These are phyloP conservation scores for Trypanosoma conorhini DNA, from an alignment of 208 protist species.

Conservation along the genomic window DNA sequence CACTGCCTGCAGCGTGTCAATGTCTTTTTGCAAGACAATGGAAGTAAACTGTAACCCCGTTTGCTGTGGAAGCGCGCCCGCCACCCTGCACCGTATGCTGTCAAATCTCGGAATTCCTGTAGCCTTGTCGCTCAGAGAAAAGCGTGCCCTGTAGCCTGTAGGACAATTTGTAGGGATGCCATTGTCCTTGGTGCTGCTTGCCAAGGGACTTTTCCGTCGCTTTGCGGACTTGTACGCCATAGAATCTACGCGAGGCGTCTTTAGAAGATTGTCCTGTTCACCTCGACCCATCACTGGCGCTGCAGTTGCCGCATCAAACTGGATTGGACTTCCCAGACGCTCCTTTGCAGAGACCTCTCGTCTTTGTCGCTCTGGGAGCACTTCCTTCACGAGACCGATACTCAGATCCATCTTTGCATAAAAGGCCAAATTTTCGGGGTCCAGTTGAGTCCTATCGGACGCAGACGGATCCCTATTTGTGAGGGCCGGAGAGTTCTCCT, in stretches of 20 bases:
- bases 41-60: conserved; percentile 25
- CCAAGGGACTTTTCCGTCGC: neutral
- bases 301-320: neutral
- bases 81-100: conserved; percentile 1
- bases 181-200: neutral
- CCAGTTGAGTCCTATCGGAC: neutral
- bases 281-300: neutral
- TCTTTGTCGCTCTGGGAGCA: conserved; percentile 17
- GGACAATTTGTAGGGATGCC: conserved; percentile 40
- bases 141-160: conserved; percentile 44
- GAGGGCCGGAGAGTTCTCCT: neutral
- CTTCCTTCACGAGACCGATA: conserved; percentile 47
- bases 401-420: conserved; percentile 6
- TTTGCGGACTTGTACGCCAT: conserved; percentile 11
- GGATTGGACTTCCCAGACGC: conserved; percentile 27
- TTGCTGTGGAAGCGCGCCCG: conserved; percentile 18
- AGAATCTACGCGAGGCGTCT: conserved; percentile 41
- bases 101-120: conserved; percentile 42
- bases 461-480: neutral
- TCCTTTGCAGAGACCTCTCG: conserved; percentile 9
- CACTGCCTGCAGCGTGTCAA: conserved; percentile 42
- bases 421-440: neutral
- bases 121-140: conserved; percentile 40
- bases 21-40: conserved; percentile 27
- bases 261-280: conserved; percentile 49